A percentile compares a stretch with the other conserved stretches of the same genome.
Evolutionary conservation across 2,329 filamentous ascomycete genomes (phyloP).

Genomic region (Calonectria hongkongensis): DNA sequence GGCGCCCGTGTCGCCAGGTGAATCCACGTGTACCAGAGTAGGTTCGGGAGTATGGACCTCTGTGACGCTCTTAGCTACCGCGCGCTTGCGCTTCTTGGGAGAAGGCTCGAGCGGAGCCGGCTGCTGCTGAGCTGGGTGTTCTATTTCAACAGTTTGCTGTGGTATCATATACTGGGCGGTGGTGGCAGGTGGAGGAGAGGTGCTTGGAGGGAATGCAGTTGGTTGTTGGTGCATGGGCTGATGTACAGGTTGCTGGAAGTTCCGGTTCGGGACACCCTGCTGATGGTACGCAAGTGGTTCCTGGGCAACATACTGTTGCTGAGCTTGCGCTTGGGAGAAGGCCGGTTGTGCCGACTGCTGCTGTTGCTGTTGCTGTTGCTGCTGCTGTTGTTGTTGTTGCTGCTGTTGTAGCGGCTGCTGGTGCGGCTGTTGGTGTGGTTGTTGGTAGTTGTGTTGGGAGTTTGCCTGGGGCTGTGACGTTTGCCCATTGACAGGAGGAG

Average conservation of each 20-base stretch:
- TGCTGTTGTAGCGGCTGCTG: constrained; percentile 9
- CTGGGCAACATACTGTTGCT: constrained; percentile 49
- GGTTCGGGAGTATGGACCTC: constrained; percentile 56
- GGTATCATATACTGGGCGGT: constrained; percentile 50
- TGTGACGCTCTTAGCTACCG: constrained; percentile 51
- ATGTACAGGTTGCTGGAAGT: constrained; percentile 49
- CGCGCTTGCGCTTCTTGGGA: constrained; percentile 63
- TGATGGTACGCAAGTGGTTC: constrained; percentile 47
- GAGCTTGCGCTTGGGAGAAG: constrained; percentile 44
- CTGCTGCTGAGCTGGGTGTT: constrained; percentile 47
- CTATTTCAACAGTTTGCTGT: constrained; percentile 50
- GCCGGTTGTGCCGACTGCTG: constrained; percentile 45
- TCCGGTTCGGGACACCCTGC: constrained; percentile 43
- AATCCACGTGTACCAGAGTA: constrained; percentile 51
- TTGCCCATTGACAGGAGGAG: constrained; percentile 53
- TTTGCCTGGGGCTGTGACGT: constrained; percentile 52
- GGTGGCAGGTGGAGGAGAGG: constrained; percentile 47
- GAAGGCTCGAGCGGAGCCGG: constrained; percentile 51
- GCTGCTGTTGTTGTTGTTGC: constrained; percentile 46
- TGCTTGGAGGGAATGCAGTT: constrained; percentile 42
- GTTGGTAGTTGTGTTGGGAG: constrained; percentile 49
- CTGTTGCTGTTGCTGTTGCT: constrained; percentile 37
- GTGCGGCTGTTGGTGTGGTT: constrained; percentile 49
- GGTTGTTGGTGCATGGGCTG: constrained; percentile 50
- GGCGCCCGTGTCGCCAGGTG: constrained; percentile 52